These are phyloP conservation scores for Aspergillus quadrilineatus DNA, from an alignment of 2,329 filamentous ascomycete species.

Conservation along the genomic window DNA sequence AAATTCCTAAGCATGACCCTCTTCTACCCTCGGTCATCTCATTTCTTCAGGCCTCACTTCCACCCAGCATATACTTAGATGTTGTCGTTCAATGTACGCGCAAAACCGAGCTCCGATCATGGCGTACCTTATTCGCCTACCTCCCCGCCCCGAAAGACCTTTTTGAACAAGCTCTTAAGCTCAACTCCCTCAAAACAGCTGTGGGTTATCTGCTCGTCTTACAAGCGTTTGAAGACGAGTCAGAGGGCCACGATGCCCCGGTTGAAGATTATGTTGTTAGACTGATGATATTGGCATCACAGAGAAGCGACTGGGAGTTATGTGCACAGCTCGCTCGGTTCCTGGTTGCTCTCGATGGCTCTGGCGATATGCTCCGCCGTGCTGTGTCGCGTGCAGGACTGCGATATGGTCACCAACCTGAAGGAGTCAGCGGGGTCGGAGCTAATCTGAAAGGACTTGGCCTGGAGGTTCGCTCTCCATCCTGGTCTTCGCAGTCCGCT, in stretches of 20 bases:
- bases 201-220: conserved; percentile 94
- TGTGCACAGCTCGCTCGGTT: conserved; percentile 96
- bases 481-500: conserved; percentile 34
- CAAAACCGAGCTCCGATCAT: conserved; percentile 93
- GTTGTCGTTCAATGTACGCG: conserved; percentile 95
- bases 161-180: conserved; percentile 86
- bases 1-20: conserved; percentile 29
- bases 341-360: conserved; percentile 85
- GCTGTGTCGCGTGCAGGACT: conserved; percentile 44
- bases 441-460: conserved; percentile 36
- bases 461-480: conserved; percentile 32
- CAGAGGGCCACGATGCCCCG: conserved; percentile 53
- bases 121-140: conserved; percentile 89
- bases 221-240: conserved; percentile 68
- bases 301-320: conserved; percentile 88
- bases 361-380: conserved; percentile 68
- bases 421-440: conserved; percentile 25
- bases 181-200: conserved; percentile 87
- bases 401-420: conserved; percentile 20
- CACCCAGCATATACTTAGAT: conserved; percentile 73
- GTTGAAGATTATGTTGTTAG: conserved; percentile 64
- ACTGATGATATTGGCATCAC: conserved; percentile 75
- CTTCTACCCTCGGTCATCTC: conserved; percentile 55
- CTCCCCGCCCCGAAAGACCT: conserved; percentile 86
- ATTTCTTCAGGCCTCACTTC: conserved; percentile 70